phyloP scores from a whole-genome alignment of 1,139 yeast species.

The Entelexis paramagnoliae region DNA sequence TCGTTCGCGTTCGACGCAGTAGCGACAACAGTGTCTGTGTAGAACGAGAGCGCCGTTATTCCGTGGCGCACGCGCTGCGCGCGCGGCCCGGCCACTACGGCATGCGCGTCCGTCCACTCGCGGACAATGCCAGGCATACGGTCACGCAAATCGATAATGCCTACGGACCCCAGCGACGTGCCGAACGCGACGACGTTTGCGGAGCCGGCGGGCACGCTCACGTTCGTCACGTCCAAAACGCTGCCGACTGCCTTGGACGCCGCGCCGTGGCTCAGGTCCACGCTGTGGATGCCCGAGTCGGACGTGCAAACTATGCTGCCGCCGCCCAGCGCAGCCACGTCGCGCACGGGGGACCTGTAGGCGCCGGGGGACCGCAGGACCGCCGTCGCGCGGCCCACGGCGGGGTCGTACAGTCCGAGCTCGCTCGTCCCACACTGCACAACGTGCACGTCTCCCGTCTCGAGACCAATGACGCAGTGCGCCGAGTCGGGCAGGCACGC shows the following conservation, averaged over 20 bases:
- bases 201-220: background rate
- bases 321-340: background rate
- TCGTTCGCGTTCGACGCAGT: constrained; percentile 22
- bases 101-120: constrained; percentile 5
- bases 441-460: background rate
- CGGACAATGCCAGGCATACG: background rate
- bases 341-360: background rate
- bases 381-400: background rate
- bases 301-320: background rate
- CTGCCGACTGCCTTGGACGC: background rate
- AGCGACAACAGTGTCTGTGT: constrained; percentile 18
- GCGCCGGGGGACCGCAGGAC: background rate
- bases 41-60: constrained; percentile 23
- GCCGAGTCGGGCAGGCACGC: constrained; percentile 7
- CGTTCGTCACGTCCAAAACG: background rate
- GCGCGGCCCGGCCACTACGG: constrained; percentile 19
- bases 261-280: background rate
- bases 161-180: constrained; percentile 8
- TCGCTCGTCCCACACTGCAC: constrained; percentile 1
- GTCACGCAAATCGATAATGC: constrained; percentile 11
- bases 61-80: constrained; percentile 8
- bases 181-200: constrained; percentile 6
- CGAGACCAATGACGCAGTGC: constrained; percentile 4
- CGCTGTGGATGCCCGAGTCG: background rate
- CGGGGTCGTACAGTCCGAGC: constrained; percentile 4